phyloP scores from a whole-genome alignment of 176 grass and related monocot species.

The Carex parvula region DNA sequence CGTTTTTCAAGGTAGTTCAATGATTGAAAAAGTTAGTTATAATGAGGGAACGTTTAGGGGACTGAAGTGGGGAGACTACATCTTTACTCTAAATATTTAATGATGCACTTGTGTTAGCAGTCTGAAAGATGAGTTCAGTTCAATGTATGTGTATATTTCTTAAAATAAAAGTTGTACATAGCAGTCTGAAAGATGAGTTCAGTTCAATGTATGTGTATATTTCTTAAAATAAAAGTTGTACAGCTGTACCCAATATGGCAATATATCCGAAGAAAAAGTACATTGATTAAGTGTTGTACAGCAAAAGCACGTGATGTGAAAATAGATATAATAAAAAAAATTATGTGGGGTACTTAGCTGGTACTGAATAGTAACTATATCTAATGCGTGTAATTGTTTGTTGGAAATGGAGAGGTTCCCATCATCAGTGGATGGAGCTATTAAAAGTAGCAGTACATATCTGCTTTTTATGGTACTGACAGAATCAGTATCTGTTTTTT shows the following conservation, averaged over 20 bases:
- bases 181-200: no score
- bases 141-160: no score
- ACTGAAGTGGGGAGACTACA: no score
- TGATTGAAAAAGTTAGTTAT: no score
- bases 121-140: not conserved
- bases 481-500: not conserved
- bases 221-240: not conserved
- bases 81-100: no score
- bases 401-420: not conserved
- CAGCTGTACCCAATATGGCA: not conserved
- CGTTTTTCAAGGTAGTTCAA: no score
- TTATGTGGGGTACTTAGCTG: no score
- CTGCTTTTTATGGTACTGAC: not conserved
- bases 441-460: not conserved
- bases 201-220: not conserved
- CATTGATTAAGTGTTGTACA: not conserved
- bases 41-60: no score
- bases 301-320: not conserved
- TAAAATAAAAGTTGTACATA: no score
- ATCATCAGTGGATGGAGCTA: not conserved
- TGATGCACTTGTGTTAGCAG: not conserved
- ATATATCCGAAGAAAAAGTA: not conserved
- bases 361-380: no score
- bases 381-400: not conserved
- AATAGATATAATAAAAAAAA: no score